phyloP scores from a whole-genome alignment of 768 basidiomycete genomes.

The Rhodotorula diobovata region DNA sequence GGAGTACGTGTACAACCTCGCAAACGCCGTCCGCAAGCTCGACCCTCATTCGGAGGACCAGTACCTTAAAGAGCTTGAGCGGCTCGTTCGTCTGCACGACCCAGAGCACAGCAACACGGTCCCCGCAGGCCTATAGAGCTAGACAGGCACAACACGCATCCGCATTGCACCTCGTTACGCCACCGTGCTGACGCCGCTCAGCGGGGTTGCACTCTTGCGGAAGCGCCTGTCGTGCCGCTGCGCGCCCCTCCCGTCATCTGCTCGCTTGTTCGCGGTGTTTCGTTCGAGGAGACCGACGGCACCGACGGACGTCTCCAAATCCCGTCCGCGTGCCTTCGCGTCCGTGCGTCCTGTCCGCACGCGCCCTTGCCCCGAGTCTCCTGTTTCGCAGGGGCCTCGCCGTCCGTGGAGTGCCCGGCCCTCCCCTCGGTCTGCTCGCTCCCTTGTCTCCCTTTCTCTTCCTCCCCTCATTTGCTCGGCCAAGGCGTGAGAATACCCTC shows the following conservation, averaged over 20 bases:
- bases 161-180: background rate
- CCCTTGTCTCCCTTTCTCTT: too few relatives aligned
- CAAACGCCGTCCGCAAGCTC: constrained; percentile 65
- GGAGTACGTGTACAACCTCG: constrained; percentile 83
- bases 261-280: too few relatives aligned
- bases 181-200: too few relatives aligned
- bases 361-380: too few relatives aligned
- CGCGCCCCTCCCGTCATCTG: too few relatives aligned
- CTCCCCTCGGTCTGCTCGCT: background rate
- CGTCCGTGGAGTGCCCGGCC: background rate
- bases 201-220: too few relatives aligned
- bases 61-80: constrained; percentile 73
- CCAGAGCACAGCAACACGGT: background rate
- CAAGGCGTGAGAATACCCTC: too few relatives aligned
- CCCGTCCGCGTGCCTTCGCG: too few relatives aligned
- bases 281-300: too few relatives aligned
- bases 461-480: background rate
- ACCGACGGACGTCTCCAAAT: too few relatives aligned
- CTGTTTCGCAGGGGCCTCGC: background rate
- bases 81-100: constrained; percentile 43
- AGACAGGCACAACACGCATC: background rate
- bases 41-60: constrained; percentile 70
- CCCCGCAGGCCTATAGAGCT: background rate
- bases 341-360: too few relatives aligned
- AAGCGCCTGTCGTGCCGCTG: too few relatives aligned